phyloP scores from a whole-genome alignment of 2,329 filamentous ascomycete species.

The Myrmaecium sp. region DNA sequence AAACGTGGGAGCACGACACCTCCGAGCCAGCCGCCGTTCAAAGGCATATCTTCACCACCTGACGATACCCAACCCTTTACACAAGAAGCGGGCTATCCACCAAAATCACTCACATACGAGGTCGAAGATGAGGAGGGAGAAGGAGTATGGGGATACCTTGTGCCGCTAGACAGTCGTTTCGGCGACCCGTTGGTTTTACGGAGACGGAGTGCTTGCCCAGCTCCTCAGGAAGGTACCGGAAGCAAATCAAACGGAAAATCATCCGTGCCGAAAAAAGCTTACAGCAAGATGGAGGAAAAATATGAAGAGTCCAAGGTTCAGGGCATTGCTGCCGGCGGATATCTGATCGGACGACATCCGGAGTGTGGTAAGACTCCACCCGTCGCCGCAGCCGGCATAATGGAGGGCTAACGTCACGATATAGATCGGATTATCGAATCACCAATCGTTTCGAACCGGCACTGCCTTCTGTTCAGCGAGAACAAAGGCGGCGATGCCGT shows the following conservation, averaged over 20 bases:
- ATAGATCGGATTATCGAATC: slow-evolving; percentile 58
- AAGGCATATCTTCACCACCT: slow-evolving; percentile 44
- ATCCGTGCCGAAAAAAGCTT: slow-evolving; percentile 31
- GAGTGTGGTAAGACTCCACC: slow-evolving; percentile 59
- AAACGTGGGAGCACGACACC: slow-evolving; percentile 61
- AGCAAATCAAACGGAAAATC: slow-evolving; percentile 24
- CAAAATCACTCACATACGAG: slow-evolving; percentile 57
- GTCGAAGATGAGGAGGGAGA: slow-evolving; percentile 71
- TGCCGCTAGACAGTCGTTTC: slow-evolving; percentile 59
- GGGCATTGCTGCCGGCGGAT: slow-evolving; percentile 56
- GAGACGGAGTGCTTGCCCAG: slow-evolving; percentile 53
- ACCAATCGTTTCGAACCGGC: slow-evolving; percentile 73
- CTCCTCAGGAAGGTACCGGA: slow-evolving; percentile 26
- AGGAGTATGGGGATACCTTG: slow-evolving; percentile 89
- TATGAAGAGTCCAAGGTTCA: slow-evolving; percentile 38
- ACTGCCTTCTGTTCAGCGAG: slow-evolving; percentile 52
- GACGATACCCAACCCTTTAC: slow-evolving; percentile 65
- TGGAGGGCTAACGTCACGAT: slow-evolving; percentile 1
- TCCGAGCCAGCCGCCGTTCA: slow-evolving; percentile 21
- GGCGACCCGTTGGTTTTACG: slow-evolving; percentile 57
- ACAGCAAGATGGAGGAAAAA: slow-evolving; percentile 44
- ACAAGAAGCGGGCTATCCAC: slow-evolving; percentile 62
- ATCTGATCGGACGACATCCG: slow-evolving; percentile 78
- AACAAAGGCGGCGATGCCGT: slow-evolving; percentile 39
- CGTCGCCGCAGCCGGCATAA: background rate